Conservation (phyloP, 2,329 filamentous ascomycete genomes). For the Sporothrix euskadiensis region DNA sequence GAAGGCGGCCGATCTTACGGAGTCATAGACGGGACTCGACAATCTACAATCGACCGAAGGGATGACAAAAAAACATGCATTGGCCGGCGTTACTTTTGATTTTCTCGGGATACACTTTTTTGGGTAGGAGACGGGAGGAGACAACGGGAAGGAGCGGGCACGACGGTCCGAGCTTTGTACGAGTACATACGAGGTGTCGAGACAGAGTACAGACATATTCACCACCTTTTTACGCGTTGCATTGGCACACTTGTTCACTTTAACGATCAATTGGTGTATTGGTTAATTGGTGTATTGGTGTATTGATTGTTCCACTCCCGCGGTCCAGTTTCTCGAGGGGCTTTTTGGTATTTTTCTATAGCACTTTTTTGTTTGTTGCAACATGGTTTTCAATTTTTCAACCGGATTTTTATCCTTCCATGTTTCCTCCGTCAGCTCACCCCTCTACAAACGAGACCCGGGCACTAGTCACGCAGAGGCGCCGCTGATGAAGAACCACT, state of each 20-base stretch:
- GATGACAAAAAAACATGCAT: not conserved
- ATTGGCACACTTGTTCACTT: not conserved
- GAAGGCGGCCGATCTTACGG: slow-evolving; percentile 75
- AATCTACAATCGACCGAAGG: not conserved
- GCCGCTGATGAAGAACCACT: slow-evolving; percentile 99
- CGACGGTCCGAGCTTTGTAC: not conserved
- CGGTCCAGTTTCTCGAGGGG: not conserved
- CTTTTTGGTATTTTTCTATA: slow-evolving; percentile 7
- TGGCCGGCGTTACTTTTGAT: slow-evolving; percentile 21
- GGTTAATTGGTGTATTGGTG: not conserved
- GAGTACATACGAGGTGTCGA: not conserved
- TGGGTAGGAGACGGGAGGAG: not conserved
- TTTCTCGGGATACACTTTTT: slow-evolving; percentile 22
- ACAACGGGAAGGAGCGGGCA: not conserved
- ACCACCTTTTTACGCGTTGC: not conserved
- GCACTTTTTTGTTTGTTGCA: slow-evolving; percentile 1
- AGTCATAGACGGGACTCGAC: slow-evolving; percentile 37
- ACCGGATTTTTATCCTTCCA: not conserved
- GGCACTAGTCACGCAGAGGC: slow-evolving; percentile 67
- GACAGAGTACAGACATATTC: not conserved
- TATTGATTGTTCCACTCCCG: slow-evolving; percentile 1
- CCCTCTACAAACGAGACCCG: slow-evolving; percentile 28
- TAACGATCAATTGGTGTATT: not conserved
- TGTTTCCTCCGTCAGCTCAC: not conserved
- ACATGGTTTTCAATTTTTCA: not conserved